Percentiles rank a stretch among this genome's conserved stretches.
These are phyloP conservation scores for Blastocystis hominis DNA, from an alignment of 352 stramenopile species.

Conservation along the genomic window DNA sequence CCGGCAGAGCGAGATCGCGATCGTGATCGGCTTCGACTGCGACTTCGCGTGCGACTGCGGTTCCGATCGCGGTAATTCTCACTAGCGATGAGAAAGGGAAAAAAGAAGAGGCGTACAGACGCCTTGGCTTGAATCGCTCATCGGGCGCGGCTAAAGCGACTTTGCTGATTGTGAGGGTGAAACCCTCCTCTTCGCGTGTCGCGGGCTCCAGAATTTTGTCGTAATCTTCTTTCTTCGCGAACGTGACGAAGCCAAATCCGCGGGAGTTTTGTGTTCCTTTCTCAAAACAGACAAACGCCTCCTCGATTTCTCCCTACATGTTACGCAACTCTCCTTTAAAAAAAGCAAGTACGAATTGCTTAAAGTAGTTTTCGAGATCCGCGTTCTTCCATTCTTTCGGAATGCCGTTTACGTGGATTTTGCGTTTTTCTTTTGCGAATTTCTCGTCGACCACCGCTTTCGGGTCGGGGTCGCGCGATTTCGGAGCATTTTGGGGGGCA, in stretches of 20 bases:
- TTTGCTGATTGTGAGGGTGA: neutral
- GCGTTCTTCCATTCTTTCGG: conserved; percentile 19
- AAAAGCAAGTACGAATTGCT: neutral
- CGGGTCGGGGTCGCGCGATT: neutral
- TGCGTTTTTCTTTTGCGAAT: neutral
- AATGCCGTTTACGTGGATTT: conserved; percentile 33
- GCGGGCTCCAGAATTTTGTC: conserved; percentile 17
- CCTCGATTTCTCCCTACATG: neutral
- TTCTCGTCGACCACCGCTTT: neutral
- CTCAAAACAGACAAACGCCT: conserved; percentile 44
- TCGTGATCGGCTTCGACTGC: neutral
- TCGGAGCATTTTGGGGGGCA: neutral
- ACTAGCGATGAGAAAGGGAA: neutral
- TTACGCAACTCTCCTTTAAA: neutral
- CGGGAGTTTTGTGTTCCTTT: conserved; percentile 32
- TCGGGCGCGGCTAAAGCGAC: neutral
- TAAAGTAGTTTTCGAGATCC: conserved; percentile 17
- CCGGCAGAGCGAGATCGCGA: neutral
- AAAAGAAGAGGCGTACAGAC: neutral
- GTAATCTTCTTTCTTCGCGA: conserved; percentile 13
- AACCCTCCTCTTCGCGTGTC: neutral
- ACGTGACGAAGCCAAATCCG: conserved; percentile 39
- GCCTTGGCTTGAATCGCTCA: neutral
- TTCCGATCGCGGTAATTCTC: neutral
- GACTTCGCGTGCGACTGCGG: neutral